These are phyloP conservation scores for Mesembryanthemum crystallinum DNA, from an alignment of 148 eudicot genomes.

Conservation along the genomic window DNA sequence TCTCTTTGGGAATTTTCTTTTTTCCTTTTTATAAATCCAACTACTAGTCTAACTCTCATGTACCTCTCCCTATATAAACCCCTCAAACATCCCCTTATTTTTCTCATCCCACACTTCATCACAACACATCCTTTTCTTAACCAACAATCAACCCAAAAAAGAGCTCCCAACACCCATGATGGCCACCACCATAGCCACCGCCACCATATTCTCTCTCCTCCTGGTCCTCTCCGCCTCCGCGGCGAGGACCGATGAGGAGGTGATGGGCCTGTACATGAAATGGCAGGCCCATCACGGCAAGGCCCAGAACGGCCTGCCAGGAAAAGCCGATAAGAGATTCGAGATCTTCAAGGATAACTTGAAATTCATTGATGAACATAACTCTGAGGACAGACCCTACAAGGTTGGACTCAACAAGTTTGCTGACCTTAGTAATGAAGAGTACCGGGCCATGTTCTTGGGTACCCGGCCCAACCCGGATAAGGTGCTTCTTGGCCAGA, in stretches of 20 bases:
- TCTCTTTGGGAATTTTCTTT: background rate
- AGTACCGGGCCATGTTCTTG: conserved; percentile 58
- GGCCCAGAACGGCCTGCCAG: conserved; percentile 52
- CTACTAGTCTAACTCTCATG: conserved; percentile 9
- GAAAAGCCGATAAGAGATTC: conserved; percentile 48
- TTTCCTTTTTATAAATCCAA: background rate
- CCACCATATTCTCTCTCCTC: conserved; percentile 26
- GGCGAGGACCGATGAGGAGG: conserved; percentile 44
- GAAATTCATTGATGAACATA: conserved; percentile 69
- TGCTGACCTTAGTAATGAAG: conserved; percentile 79
- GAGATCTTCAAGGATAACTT: conserved; percentile 70
- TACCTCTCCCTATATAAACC: conserved; percentile 32
- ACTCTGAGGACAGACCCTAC: conserved; percentile 44
- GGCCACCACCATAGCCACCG: background rate
- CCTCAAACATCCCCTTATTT: background rate
- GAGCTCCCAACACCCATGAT: background rate
- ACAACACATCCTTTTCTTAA: conserved; percentile 13
- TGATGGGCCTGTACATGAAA: conserved; percentile 45
- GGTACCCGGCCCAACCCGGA: conserved; percentile 52
- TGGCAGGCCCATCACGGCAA: conserved; percentile 74
- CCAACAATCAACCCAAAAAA: conserved; percentile 8
- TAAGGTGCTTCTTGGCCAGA: conserved; percentile 36
- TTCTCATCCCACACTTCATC: background rate
- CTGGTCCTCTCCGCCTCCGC: conserved; percentile 25
- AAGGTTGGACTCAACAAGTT: conserved; percentile 73